phyloP scores from a whole-genome alignment of 2,329 filamentous ascomycete species.

The Aphanoascus verrucosus region DNA sequence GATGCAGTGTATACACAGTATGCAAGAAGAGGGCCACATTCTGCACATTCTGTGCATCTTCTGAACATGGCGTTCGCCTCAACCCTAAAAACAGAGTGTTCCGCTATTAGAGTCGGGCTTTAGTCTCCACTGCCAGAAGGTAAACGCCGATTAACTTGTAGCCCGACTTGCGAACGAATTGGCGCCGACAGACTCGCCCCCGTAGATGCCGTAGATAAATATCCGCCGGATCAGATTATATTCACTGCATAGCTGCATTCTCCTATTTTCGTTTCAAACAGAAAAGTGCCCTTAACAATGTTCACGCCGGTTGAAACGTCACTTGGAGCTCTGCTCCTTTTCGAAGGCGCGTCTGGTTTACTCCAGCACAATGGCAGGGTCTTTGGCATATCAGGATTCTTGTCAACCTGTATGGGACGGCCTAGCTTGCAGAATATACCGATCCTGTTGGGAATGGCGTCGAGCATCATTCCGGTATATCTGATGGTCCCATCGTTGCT shows the following conservation, averaged over 20 bases:
- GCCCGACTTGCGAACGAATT: not conserved
- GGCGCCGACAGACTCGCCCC: not conserved
- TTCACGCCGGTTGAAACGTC: constrained; percentile 45
- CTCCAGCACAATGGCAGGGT: constrained; percentile 43
- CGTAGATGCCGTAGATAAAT: no score
- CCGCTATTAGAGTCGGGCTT: not conserved
- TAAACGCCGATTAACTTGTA: constrained; percentile 1
- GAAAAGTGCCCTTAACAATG: constrained; percentile 26
- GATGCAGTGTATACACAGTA: no score
- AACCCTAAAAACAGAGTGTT: not conserved
- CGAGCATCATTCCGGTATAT: constrained; percentile 36
- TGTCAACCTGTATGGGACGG: constrained; percentile 33
- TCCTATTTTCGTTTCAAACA: no score
- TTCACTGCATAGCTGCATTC: no score
- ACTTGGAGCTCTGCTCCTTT: constrained; percentile 42
- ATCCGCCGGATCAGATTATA: no score
- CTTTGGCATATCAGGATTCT: constrained; percentile 41
- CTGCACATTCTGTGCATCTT: no score
- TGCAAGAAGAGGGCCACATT: no score
- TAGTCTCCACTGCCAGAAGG: not conserved
- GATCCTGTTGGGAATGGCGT: constrained; percentile 38
- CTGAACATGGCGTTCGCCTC: not conserved
- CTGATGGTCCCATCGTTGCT: constrained; percentile 36
- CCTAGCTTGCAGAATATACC: constrained; percentile 35
- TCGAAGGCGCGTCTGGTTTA: constrained; percentile 41